Evolutionary conservation across 2,329 filamentous ascomycete genomes (phyloP), one percentile per base, ranked within the genome.

Genomic region (Magnaporthiopsis poae): DNA sequence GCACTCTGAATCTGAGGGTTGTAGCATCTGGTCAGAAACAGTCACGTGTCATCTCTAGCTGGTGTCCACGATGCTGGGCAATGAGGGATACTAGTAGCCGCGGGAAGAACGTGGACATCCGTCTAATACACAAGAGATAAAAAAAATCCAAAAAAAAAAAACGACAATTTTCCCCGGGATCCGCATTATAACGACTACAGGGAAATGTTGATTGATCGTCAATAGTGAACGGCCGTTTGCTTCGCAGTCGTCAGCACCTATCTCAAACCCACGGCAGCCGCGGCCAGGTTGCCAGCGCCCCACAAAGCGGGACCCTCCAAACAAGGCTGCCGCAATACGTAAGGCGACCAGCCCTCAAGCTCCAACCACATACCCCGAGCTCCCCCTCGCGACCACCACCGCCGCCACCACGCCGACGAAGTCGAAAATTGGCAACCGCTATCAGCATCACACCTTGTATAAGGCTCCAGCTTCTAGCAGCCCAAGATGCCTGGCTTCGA

Each of bases 401-500:
- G 46, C 46, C n/a, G 46, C 46, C 46, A 56, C 46, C 18, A 56
- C 46, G 46, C 9, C 46, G 46, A 56, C 46, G 46, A 56, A 25
- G 46, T 21, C 46, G 46, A 56, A 56, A 56, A 56, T 11, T 56
- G 46, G 46, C 46, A 25, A 56, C 46, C 46, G 46, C 39, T 21
- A 56, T 56, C 46, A 56, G 18, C 46, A 56, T 11, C 46, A 56
- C 5, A 56, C n/a, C 46, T 25, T 11, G 21, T n/a, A n/a, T 21
- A 56, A 21, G 46, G 21, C 46, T 11, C 46, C 46, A 56, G 18
- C 18, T 11, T 11, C 7, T 18, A 11, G 9, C 46, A n/a, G 46
- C 46, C 69, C 80, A 88, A 75, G 74, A 99, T 99, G 95, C 89
- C 91, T 74, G 93, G 93, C 82, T 96, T 97, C 86, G 93, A 98